Conservation (phyloP, 768 basidiomycete species). For the Chlorophyllum brunneum region DNA sequence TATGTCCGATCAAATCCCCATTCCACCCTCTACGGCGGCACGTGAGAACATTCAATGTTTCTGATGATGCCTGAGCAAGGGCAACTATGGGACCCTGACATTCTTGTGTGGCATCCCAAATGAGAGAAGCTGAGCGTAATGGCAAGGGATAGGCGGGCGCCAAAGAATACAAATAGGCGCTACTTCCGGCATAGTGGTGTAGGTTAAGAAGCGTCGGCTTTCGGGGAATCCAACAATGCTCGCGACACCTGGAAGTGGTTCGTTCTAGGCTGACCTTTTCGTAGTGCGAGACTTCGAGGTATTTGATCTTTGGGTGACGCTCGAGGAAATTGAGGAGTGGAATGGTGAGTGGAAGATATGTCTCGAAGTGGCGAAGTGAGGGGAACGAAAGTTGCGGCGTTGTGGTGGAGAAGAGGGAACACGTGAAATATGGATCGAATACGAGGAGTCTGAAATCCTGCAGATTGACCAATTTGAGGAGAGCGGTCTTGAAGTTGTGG, state of each 20-base stretch:
- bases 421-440: constrained; percentile 25
- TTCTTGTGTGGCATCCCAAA: constrained; percentile 30
- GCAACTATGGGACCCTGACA: constrained; percentile 27
- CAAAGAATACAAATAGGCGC: constrained; percentile 26
- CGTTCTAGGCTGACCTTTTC: constrained; percentile 19
- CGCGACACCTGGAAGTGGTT: background rate
- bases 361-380: constrained; percentile 31
- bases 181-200: constrained; percentile 34
- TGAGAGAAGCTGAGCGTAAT: constrained; percentile 32
- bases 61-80: constrained; percentile 28
- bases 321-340: constrained; percentile 30
- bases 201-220: constrained; percentile 24
- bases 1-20: constrained; percentile 30
- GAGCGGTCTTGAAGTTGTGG: constrained; percentile 23
- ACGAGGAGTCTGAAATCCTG: constrained; percentile 29
- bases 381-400: constrained; percentile 19
- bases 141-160: constrained; percentile 18
- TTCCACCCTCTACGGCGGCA: constrained; percentile 38
- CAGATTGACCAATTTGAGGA: constrained; percentile 22
- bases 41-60: constrained; percentile 30
- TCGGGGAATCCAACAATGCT: background rate
- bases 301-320: constrained; percentile 29
- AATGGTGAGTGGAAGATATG: constrained; percentile 27
- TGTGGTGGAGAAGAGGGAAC: constrained; percentile 16
- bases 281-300: constrained; percentile 31